Conservation (phyloP, 78 protist species). For the Isochrysis galbana region DNA sequence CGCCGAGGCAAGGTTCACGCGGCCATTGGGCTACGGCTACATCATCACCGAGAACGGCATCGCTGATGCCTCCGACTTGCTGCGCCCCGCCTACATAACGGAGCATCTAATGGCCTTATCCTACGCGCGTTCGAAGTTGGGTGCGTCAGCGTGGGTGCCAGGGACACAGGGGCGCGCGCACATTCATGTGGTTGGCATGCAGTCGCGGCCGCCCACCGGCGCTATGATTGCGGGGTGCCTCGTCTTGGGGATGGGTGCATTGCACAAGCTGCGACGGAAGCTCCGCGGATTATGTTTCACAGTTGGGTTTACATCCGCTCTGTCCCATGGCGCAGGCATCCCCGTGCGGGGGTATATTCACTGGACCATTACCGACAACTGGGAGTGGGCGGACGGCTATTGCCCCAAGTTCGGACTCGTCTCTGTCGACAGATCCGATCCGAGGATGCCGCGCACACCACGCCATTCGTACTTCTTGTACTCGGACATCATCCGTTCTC, state of each 20-base stretch:
- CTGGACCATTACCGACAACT: not conserved
- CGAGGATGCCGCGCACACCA: not conserved
- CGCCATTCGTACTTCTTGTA: not conserved
- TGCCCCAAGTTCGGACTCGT: not conserved
- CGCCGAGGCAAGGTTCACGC: not conserved
- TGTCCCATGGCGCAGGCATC: too few species aligned
- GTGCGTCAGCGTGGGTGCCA: too few species aligned
- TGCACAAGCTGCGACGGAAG: too few species aligned
- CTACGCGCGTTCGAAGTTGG: not conserved
- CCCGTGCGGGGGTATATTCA: not conserved
- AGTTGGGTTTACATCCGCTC: too few species aligned
- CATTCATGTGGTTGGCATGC: too few species aligned
- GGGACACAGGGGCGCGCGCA: too few species aligned
- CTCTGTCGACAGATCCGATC: not conserved
- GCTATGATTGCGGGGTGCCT: too few species aligned
- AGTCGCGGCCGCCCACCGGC: too few species aligned
- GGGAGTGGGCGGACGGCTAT: constrained; percentile 14
- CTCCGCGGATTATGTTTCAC: too few species aligned
- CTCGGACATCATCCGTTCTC: not conserved
- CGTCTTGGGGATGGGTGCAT: too few species aligned
- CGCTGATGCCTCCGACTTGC: not conserved
- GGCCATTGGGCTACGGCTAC: not conserved
- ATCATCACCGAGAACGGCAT: not conserved
- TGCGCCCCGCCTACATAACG: not conserved
- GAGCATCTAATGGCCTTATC: not conserved